phyloP scores from a whole-genome alignment of 306 rosid genomes.

The Cucumis melo region DNA sequence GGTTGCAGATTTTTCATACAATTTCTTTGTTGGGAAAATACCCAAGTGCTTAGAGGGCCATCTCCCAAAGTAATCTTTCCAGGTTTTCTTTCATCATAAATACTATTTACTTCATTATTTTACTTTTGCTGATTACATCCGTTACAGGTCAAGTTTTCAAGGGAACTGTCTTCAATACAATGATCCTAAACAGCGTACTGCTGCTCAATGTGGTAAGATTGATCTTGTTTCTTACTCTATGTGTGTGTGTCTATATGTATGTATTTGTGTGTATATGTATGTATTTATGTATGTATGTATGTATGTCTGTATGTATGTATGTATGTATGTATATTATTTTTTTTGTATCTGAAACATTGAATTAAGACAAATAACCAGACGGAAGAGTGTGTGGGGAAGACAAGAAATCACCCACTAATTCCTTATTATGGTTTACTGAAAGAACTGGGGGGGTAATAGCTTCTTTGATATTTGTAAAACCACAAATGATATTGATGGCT shows the following conservation, averaged over 20 bases:
- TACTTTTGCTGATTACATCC: constrained; percentile 8
- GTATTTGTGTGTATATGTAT: no score
- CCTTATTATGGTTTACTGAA: neutral
- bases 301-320: no score
- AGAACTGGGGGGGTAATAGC: neutral
- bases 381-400: neutral
- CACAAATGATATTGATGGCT: neutral
- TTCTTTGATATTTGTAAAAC: neutral
- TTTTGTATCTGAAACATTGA: neutral
- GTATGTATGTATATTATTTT: neutral
- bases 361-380: neutral
- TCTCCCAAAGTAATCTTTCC: constrained; percentile 62
- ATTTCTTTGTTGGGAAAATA: constrained; percentile 74
- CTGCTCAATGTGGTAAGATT: constrained; percentile 52
- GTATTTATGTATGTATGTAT: neutral
- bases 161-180: constrained; percentile 74
- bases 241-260: neutral
- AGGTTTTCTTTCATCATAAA: constrained; percentile 10
- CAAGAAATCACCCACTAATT: neutral
- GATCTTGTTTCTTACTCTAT: neutral
- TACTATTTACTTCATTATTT: constrained; percentile 12
- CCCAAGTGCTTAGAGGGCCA: constrained; percentile 59
- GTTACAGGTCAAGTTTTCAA: constrained; percentile 65
- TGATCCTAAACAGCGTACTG: constrained; percentile 53
- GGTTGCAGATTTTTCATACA: constrained; percentile 78